phyloP scores from a whole-genome alignment of 2,329 filamentous ascomycete species.

The Cordyceps cicadae region DNA sequence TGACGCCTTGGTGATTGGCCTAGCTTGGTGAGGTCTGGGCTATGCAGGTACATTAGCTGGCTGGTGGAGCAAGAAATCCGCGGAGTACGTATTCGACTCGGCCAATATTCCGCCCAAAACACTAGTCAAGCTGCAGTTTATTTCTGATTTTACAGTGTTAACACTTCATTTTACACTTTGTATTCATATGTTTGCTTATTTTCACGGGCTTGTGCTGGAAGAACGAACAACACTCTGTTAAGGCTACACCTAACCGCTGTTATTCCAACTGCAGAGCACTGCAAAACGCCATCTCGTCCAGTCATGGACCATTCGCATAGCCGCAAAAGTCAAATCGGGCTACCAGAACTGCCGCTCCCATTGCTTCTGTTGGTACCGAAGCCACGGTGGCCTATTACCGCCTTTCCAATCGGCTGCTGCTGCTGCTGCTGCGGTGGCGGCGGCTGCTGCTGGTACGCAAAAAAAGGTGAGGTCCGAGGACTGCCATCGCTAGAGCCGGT shows the following conservation, averaged over 20 bases:
- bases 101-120: not conserved
- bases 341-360: constrained; percentile 43
- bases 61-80: not conserved
- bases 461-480: constrained; percentile 26
- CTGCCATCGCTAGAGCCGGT: constrained; percentile 49
- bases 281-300: not conserved
- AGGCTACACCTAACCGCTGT: constrained; percentile 3
- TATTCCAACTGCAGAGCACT: constrained; percentile 9
- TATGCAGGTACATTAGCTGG: not conserved
- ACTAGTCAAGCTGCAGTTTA: no score
- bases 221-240: not conserved
- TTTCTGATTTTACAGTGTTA: no score
- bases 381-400: not conserved
- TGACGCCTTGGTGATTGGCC: not conserved
- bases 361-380: constrained; percentile 19
- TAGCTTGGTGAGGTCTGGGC: not conserved
- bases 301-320: constrained; percentile 10
- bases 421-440: not conserved
- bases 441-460: not conserved
- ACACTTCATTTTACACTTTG: not conserved
- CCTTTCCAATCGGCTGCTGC: not conserved
- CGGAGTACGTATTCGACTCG: not conserved
- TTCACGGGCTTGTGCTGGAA: not conserved
- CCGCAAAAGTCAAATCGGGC: constrained; percentile 30
- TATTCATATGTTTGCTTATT: not conserved